phyloP scores from a whole-genome alignment of 202 grass and related monocot species.

The Dendrocalamus latiflorus region DNA sequence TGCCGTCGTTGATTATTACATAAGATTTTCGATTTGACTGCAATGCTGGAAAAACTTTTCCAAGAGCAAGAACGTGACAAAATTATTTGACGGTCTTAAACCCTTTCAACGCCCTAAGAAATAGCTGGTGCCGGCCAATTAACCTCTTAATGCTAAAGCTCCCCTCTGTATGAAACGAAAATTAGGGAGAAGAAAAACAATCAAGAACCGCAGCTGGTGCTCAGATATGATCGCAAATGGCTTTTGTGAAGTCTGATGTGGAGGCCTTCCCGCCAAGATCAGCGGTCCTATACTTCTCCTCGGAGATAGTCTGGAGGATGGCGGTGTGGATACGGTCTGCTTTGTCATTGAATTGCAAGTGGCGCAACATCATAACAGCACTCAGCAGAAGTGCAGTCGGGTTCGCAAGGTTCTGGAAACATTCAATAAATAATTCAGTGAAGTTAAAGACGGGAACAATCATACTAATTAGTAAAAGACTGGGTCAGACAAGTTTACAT shows the following conservation, averaged over 20 bases:
- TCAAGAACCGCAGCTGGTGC: neutral
- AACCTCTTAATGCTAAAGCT: constrained; percentile 37
- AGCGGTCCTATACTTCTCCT: constrained; percentile 63
- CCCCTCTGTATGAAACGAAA: constrained; percentile 26
- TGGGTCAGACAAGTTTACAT: too few species aligned
- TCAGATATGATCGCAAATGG: constrained; percentile 76
- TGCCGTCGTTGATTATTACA: neutral
- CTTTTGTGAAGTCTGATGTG: constrained; percentile 73
- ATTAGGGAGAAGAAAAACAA: constrained; percentile 9
- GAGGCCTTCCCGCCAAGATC: constrained; percentile 77
- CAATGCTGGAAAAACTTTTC: neutral
- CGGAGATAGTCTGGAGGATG: constrained; percentile 66
- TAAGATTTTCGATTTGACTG: neutral
- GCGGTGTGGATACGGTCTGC: constrained; percentile 68
- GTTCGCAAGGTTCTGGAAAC: constrained; percentile 72
- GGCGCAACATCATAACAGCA: constrained; percentile 85
- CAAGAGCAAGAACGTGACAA: constrained; percentile 8
- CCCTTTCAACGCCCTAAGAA: constrained; percentile 12
- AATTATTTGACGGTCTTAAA: constrained; percentile 32
- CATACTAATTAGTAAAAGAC: neutral
- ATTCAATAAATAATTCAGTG: too few species aligned
- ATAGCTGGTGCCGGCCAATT: constrained; percentile 20
- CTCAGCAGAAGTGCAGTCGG: constrained; percentile 83
- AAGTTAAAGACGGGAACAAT: too few species aligned
- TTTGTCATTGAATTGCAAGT: constrained; percentile 59